Evolutionary conservation across 73 alveolate species (phyloP).

Genomic region (Tetrahymena thermophila): DNA sequence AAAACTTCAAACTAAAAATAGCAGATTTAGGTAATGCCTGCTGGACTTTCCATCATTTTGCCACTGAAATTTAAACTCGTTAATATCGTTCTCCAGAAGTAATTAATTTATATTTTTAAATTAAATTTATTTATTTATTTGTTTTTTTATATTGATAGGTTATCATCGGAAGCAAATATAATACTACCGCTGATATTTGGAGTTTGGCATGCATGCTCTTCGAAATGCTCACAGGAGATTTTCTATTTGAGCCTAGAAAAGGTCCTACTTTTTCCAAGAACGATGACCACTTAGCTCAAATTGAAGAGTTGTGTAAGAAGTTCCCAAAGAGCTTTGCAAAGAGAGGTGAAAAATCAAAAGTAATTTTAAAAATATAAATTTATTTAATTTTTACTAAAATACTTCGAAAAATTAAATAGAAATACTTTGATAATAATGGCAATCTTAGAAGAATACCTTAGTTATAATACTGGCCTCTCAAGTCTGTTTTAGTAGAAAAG

Average conservation of each 20-base stretch:
- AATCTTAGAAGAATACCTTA: constrained; percentile 19
- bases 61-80: constrained; percentile 85
- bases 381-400: neutral
- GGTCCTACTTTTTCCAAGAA: constrained; percentile 50
- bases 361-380: neutral
- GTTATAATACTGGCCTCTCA: constrained; percentile 25
- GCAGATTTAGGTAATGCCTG: constrained; percentile 96
- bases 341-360: constrained; percentile 51
- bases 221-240: constrained; percentile 95
- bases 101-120: neutral
- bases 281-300: constrained; percentile 81
- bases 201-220: constrained; percentile 89
- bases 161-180: constrained; percentile 78
- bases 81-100: constrained; percentile 52
- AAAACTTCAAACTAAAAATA: constrained; percentile 64
- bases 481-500: constrained; percentile 15
- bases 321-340: constrained; percentile 57
- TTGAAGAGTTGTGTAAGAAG: constrained; percentile 65
- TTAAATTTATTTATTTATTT: neutral
- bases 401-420: neutral
- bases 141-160: constrained; percentile 18
- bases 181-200: constrained; percentile 91
- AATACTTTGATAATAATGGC: constrained; percentile 12
- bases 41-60: constrained; percentile 85
- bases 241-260: constrained; percentile 83